Percentiles rank a stretch among this genome's conserved stretches.
These are phyloP conservation scores for Balamuthia mandrillaris DNA, from an alignment of 208 protist genomes.

Conservation along the genomic window DNA sequence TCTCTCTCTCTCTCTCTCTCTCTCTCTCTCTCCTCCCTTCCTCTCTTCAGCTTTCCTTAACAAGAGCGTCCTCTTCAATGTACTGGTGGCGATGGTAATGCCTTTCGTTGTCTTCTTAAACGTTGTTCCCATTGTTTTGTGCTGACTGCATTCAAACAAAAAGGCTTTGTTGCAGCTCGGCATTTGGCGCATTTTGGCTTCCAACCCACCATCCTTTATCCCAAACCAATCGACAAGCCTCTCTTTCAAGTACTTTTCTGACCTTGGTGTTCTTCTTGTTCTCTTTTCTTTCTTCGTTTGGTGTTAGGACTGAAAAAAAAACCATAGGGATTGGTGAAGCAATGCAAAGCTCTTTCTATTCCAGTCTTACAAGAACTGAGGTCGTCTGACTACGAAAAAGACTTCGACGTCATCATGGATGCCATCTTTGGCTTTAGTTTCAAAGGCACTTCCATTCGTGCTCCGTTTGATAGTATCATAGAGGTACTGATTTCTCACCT, in stretches of 20 bases:
- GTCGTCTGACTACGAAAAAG: no score
- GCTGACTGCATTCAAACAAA: no score
- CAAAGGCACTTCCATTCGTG: neutral
- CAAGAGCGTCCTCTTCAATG: neutral
- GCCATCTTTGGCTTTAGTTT: conserved; percentile 29
- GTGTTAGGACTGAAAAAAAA: no score
- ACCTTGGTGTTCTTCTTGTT: neutral
- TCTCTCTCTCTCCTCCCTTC: no score
- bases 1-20: no score
- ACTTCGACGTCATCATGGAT: neutral
- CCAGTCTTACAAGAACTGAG: no score
- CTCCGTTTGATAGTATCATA: neutral
- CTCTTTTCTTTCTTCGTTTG: neutral
- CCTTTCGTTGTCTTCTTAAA: no score
- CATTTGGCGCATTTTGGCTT: conserved; percentile 19
- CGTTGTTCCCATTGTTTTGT: no score
- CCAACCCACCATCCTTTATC: neutral
- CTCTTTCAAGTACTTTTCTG: neutral
- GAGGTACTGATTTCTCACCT: neutral
- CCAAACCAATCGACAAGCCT: neutral
- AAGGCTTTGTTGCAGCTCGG: neutral
- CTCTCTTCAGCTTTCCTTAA: neutral
- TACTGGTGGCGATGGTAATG: conserved; percentile 2
- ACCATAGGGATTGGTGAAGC: conserved; percentile 18
- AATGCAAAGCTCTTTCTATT: neutral